phyloP scores from a whole-genome alignment of 2,329 filamentous ascomycete species.

The Trematosphaeria pertusa region DNA sequence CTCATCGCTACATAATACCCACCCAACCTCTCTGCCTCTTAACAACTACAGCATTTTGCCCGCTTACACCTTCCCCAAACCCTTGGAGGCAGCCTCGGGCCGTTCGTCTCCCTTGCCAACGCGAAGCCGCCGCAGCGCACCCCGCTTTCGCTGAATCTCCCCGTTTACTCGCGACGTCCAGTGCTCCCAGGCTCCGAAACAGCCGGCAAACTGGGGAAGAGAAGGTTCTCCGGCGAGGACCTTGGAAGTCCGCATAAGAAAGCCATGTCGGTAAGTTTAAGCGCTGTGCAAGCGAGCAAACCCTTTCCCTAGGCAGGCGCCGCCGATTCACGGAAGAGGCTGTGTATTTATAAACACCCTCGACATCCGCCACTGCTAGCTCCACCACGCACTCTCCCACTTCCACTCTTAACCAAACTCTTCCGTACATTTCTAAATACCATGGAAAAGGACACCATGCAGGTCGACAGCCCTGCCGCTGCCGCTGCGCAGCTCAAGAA shows the following conservation, averaged over 20 bases:
- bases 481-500: slow-evolving; percentile 66
- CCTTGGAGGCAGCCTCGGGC: slow-evolving; percentile 1
- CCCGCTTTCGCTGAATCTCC: slow-evolving; percentile 7
- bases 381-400: background rate
- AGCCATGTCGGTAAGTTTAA: slow-evolving; percentile 49
- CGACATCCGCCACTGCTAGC: slow-evolving; percentile 16
- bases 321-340: slow-evolving; percentile 21
- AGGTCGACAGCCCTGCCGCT: slow-evolving; percentile 65
- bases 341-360: slow-evolving; percentile 37
- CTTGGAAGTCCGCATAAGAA: slow-evolving; percentile 49
- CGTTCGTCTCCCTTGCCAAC: slow-evolving; percentile 4
- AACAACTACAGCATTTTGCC: slow-evolving; percentile 2
- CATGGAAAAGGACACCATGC: slow-evolving; percentile 63
- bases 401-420: background rate
- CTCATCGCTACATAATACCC: background rate
- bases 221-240: slow-evolving; percentile 48
- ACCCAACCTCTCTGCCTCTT: slow-evolving; percentile 10
- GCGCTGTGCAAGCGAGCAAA: slow-evolving; percentile 4
- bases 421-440: slow-evolving; percentile 6
- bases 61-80: background rate
- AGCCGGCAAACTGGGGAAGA: slow-evolving; percentile 53
- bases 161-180: slow-evolving; percentile 19
- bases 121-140: slow-evolving; percentile 6
- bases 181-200: slow-evolving; percentile 30
- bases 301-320: slow-evolving; percentile 11